Evolutionary conservation across 2,329 filamentous ascomycete genomes (phyloP).

Genomic region (Colletotrichum nymphaeae): DNA sequence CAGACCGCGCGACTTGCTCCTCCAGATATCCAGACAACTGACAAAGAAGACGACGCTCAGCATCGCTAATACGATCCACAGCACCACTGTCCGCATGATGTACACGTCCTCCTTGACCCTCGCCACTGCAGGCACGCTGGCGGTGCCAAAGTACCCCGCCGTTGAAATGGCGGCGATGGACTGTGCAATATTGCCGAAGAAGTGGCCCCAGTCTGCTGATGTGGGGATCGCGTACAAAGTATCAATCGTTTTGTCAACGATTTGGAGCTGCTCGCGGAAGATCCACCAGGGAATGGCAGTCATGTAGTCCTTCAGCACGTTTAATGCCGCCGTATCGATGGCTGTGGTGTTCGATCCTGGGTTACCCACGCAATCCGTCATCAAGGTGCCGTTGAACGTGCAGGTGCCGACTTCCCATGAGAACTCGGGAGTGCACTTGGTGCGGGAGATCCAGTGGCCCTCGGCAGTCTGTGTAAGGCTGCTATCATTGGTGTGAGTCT

Average conservation of each 20-base stretch:
- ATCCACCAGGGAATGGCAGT: conserved; percentile 14
- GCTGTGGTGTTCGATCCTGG: not conserved
- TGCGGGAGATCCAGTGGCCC: conserved; percentile 17
- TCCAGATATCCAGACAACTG: conserved; percentile 19
- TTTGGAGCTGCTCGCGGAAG: not conserved
- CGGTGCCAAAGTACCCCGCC: conserved; percentile 15
- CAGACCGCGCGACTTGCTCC: conserved; percentile 19
- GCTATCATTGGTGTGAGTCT: not conserved
- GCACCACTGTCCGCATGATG: conserved; percentile 9
- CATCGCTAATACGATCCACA: conserved; percentile 17
- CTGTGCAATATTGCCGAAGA: conserved; percentile 19
- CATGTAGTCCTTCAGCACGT: conserved; percentile 12
- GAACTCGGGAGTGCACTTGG: conserved; percentile 9
- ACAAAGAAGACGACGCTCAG: not conserved
- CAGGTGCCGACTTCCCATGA: conserved; percentile 6
- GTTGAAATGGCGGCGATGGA: conserved; percentile 11
- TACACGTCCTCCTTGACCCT: conserved; percentile 8
- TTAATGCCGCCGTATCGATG: not conserved
- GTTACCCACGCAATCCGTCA: not conserved
- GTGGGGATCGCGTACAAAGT: not conserved
- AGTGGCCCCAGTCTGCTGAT: conserved; percentile 7
- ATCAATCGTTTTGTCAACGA: conserved; percentile 18
- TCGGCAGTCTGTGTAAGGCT: conserved; percentile 7
- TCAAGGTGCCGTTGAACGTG: conserved; percentile 17
- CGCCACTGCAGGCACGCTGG: not conserved